These are phyloP conservation scores for Tuber indicum DNA, from an alignment of 495 filamentous ascomycete species.

Conservation along the genomic window DNA sequence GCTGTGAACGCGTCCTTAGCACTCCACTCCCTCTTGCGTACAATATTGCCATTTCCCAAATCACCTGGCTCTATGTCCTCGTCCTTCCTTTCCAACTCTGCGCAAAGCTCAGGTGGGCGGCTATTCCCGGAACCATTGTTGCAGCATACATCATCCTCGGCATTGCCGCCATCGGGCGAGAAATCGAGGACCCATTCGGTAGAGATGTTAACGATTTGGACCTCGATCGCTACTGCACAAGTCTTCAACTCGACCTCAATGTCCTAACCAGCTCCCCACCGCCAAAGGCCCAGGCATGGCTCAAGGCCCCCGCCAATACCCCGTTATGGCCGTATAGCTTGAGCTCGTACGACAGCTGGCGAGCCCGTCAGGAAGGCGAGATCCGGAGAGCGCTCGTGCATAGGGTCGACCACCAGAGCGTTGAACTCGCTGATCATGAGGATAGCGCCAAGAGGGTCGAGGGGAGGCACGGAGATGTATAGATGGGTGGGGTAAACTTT, in stretches of 20 bases:
- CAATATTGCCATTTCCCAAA: constrained; percentile 76
- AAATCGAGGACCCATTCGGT: constrained; percentile 88
- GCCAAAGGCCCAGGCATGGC: constrained; percentile 54
- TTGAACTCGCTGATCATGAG: not conserved
- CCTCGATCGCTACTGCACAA: constrained; percentile 67
- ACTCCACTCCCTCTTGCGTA: constrained; percentile 82
- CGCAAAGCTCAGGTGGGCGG: constrained; percentile 57
- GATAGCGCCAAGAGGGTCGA: constrained; percentile 18
- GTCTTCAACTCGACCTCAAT: constrained; percentile 66
- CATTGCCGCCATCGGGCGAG: constrained; percentile 75
- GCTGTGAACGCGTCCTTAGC: constrained; percentile 73
- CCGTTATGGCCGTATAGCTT: constrained; percentile 63
- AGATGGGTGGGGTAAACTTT: not conserved
- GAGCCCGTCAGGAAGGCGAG: constrained; percentile 53
- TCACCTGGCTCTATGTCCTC: constrained; percentile 80
- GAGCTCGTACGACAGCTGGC: constrained; percentile 56
- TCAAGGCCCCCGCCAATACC: constrained; percentile 52
- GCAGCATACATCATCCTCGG: constrained; percentile 84
- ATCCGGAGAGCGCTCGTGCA: constrained; percentile 52
- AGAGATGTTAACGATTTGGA: constrained; percentile 81
- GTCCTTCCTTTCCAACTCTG: constrained; percentile 79
- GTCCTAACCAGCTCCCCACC: constrained; percentile 57
- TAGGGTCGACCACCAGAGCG: constrained; percentile 42
- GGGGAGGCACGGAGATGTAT: not conserved
- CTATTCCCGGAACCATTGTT: constrained; percentile 75